Conservation (phyloP, 176 grass and related monocot species). For the Dactylis glomerata region DNA sequence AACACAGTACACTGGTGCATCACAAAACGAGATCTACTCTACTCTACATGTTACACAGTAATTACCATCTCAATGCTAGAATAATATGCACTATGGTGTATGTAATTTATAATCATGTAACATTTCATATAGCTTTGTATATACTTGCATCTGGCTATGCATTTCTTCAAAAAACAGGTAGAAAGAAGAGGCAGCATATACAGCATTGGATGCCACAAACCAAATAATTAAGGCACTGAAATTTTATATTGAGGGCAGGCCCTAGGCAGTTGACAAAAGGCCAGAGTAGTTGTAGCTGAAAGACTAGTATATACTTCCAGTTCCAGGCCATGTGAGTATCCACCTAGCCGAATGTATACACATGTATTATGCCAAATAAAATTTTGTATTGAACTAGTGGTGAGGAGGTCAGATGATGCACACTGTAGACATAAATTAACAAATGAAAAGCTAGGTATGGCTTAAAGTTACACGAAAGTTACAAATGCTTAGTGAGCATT, state of each 20-base stretch:
- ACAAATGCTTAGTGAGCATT: neutral
- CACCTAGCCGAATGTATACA: neutral
- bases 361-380: neutral
- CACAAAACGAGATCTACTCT: slow-evolving; percentile 7
- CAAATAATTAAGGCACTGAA: neutral
- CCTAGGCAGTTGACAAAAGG: slow-evolving; percentile 13
- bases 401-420: neutral
- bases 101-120: neutral
- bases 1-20: neutral
- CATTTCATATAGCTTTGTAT: neutral
- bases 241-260: slow-evolving; percentile 10
- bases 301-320: slow-evolving; percentile 8
- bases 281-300: neutral
- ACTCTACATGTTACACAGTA: neutral
- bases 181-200: neutral
- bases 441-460: neutral
- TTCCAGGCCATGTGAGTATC: slow-evolving; percentile 13
- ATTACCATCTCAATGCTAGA: neutral
- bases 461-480: neutral
- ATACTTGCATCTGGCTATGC: slow-evolving; percentile 3
- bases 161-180: neutral
- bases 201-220: slow-evolving; percentile 17
- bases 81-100: neutral
- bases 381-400: neutral
- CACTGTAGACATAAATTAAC: neutral